Percentiles rank a stretch among this genome's conserved stretches.
Evolutionary conservation across 805 yeast genomes (phyloP).

Genomic region (Starmerella sirachaensis): DNA sequence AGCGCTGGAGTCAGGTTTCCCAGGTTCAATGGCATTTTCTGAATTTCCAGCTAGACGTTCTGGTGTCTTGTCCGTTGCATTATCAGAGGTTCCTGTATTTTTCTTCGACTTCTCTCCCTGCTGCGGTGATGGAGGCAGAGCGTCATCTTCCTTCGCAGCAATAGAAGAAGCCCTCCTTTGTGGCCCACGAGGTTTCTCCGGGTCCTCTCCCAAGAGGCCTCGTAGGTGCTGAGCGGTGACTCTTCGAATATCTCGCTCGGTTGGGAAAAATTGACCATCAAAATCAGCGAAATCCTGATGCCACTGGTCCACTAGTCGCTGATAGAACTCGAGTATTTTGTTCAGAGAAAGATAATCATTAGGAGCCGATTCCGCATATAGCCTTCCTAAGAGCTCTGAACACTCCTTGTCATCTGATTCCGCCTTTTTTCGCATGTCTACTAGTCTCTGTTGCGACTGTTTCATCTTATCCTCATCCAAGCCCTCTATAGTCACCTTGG

Average conservation of each 20-base stretch:
- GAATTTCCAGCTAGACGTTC: too few relatives aligned
- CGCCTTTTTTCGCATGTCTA: slow-evolving; percentile 44
- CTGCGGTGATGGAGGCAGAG: too few relatives aligned
- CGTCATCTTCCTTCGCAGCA: too few relatives aligned
- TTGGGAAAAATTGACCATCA: slow-evolving; percentile 67
- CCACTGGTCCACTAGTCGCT: slow-evolving; percentile 78
- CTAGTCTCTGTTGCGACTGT: slow-evolving; percentile 51
- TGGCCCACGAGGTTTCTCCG: background rate
- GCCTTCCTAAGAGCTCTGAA: slow-evolving; percentile 35
- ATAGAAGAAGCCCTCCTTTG: slow-evolving; percentile 5
- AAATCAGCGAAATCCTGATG: slow-evolving; percentile 71
- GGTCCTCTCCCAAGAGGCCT: slow-evolving; percentile 40
- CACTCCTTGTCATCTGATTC: slow-evolving; percentile 41
- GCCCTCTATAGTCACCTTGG: slow-evolving; percentile 66
- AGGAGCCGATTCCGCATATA: slow-evolving; percentile 46
- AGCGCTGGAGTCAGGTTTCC: too few relatives aligned
- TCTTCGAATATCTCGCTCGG: slow-evolving; percentile 83
- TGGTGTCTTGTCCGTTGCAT: too few relatives aligned
- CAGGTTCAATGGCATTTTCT: too few relatives aligned
- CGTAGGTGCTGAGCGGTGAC: slow-evolving; percentile 80
- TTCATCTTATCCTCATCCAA: slow-evolving; percentile 59
- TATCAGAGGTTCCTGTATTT: too few relatives aligned
- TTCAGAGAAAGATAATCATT: slow-evolving; percentile 63
- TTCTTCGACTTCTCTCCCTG: too few relatives aligned
- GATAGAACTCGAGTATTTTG: slow-evolving; percentile 53